Evolutionary conservation across 495 filamentous ascomycete genomes (phyloP).

Genomic region (Collariella sp.): DNA sequence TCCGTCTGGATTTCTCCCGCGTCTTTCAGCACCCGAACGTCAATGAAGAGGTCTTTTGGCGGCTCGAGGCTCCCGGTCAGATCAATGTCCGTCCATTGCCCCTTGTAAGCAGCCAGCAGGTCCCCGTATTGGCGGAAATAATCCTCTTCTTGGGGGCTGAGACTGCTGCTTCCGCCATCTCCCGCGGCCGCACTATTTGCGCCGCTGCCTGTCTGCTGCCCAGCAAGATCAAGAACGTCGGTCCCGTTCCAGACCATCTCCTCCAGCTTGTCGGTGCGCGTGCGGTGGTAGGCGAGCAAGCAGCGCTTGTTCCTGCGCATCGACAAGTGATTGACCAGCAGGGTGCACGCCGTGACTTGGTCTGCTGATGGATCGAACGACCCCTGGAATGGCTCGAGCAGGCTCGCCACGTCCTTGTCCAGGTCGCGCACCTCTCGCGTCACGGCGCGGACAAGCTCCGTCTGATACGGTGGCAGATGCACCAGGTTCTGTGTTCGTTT

Average conservation of each 20-base stretch:
- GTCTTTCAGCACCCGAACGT: constrained; percentile 93
- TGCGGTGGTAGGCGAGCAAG: constrained; percentile 87
- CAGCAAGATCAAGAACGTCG: constrained; percentile 55
- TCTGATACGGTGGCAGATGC: constrained; percentile 87
- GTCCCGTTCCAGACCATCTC: constrained; percentile 87
- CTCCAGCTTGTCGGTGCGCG: constrained; percentile 82
- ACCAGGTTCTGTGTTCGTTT: constrained; percentile 86
- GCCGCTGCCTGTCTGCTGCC: constrained; percentile 30
- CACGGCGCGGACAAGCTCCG: constrained; percentile 79
- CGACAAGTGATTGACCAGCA: constrained; percentile 87
- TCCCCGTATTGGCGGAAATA: constrained; percentile 89
- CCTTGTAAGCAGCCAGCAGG: constrained; percentile 90
- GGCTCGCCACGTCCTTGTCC: constrained; percentile 73
- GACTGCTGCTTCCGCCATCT: constrained; percentile 54
- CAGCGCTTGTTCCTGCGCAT: constrained; percentile 97
- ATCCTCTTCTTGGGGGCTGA: constrained; percentile 96
- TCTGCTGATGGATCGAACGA: constrained; percentile 80
- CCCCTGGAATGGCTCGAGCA: constrained; percentile 73
- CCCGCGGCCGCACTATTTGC: constrained; percentile 25
- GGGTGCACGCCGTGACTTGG: constrained; percentile 72
- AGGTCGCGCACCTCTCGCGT: constrained; percentile 91
- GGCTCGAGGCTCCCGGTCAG: constrained; percentile 92
- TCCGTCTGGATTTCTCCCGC: constrained; percentile 99
- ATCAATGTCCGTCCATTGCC: constrained; percentile 98
- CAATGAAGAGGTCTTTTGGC: constrained; percentile 91